A percentile compares a stretch with the other conserved stretches of the same genome.
phyloP scores from a whole-genome alignment of 73 alveolate species.

The Paramecium primaurelia region DNA sequence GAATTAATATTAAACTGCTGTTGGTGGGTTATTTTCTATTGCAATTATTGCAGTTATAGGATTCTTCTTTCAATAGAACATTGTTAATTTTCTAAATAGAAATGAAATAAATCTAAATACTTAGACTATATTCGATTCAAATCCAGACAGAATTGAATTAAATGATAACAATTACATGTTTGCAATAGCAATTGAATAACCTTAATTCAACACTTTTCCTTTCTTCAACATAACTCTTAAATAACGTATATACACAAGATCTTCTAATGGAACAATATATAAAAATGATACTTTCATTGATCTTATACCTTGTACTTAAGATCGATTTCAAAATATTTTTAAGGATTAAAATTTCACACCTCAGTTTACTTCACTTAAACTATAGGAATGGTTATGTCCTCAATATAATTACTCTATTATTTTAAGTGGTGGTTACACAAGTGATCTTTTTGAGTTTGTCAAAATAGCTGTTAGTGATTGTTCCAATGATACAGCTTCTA shows the following conservation, averaged over 20 bases:
- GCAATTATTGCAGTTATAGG: not conserved
- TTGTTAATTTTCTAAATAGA: not conserved
- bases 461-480: not conserved
- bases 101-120: not conserved
- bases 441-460: not conserved
- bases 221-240: not conserved
- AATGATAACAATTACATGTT: slow-evolving; percentile 16
- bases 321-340: slow-evolving; percentile 1
- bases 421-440: slow-evolving; percentile 3
- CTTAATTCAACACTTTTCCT: not conserved
- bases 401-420: not conserved
- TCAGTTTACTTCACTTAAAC: not conserved
- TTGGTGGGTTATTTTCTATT: slow-evolving; percentile 32
- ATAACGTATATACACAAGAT: not conserved
- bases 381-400: slow-evolving; percentile 36
- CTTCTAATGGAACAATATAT: not conserved
- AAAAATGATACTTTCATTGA: not conserved
- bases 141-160: not conserved
- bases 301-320: slow-evolving; percentile 8
- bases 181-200: not conserved
- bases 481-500: not conserved
- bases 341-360: not conserved
- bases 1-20: not conserved
- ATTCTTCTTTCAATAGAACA: not conserved
- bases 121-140: not conserved